A percentile compares a stretch with the other conserved stretches of the same genome.
These are phyloP conservation scores for Diaporthe capsici DNA, from an alignment of 2,329 filamentous ascomycete species.

Conservation along the genomic window DNA sequence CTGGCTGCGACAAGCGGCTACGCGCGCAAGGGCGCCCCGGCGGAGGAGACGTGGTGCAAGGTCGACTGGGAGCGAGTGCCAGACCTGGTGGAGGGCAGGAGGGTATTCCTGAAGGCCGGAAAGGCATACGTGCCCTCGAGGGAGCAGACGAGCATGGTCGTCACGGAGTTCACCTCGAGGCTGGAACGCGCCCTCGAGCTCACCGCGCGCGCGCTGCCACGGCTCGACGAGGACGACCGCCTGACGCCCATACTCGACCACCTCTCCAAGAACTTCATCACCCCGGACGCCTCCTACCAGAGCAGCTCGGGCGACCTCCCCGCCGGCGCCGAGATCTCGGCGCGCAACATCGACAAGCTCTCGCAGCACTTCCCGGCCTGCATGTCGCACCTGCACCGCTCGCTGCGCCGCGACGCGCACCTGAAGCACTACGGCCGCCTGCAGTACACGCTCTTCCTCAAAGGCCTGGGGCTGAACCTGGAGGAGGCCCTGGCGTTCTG, in stretches of 20 bases:
- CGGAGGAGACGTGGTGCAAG: conserved; percentile 95
- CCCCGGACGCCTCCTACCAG: conserved; percentile 87
- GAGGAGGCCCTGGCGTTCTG: conserved; percentile 95
- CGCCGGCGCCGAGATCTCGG: conserved; percentile 80
- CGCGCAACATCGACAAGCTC: conserved; percentile 83
- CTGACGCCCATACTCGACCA: conserved; percentile 78
- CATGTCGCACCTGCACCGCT: conserved; percentile 92
- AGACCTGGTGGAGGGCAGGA: conserved; percentile 85
- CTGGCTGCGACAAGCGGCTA: conserved; percentile 66
- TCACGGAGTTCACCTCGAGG: conserved; percentile 85
- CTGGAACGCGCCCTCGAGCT: conserved; percentile 89
- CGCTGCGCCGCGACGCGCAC: conserved; percentile 88
- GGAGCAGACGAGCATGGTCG: conserved; percentile 90
- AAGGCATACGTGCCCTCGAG: conserved; percentile 92
- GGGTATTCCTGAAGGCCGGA: conserved; percentile 82
- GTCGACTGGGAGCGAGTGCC: conserved; percentile 96
- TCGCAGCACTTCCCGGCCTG: conserved; percentile 90
- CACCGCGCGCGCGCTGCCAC: conserved; percentile 90
- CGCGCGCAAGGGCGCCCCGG: conserved; percentile 53
- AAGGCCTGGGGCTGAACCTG: conserved; percentile 92
- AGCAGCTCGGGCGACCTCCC: conserved; percentile 72
- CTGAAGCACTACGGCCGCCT: conserved; percentile 94
- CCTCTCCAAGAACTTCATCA: conserved; percentile 95
- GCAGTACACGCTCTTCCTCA: conserved; percentile 96
- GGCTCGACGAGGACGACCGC: conserved; percentile 96